Conservation (phyloP, 352 stramenopile genomes). For the Aphanomyces stellatus region DNA sequence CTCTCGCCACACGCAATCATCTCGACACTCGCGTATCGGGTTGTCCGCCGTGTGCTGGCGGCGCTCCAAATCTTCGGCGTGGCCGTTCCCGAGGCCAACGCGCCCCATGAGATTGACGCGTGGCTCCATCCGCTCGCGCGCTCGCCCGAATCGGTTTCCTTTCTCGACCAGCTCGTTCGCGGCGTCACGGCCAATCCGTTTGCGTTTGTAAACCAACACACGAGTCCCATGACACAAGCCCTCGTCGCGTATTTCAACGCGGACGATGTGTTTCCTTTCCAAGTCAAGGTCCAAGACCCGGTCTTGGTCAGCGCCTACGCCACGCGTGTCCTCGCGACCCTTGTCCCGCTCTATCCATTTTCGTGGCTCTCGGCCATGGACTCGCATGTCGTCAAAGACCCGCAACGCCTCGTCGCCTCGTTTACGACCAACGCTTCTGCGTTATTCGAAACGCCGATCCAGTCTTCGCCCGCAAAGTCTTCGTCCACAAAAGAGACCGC, state of each 20-base stretch:
- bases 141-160: conserved; percentile 16
- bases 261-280: not conserved
- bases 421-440: not conserved
- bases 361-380: not conserved
- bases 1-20: not conserved
- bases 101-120: conserved; percentile 15
- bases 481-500: too few species aligned
- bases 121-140: not conserved
- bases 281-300: not conserved
- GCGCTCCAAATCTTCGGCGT: conserved; percentile 14
- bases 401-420: not conserved
- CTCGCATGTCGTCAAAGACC: not conserved
- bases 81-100: not conserved
- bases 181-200: conserved; percentile 41
- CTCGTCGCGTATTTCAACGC: conserved; percentile 41
- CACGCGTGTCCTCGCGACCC: not conserved
- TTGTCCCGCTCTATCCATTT: not conserved
- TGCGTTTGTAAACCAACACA: conserved; percentile 30
- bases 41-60: conserved; percentile 3
- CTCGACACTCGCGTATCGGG: not conserved
- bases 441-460: not conserved
- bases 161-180: conserved; percentile 39
- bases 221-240: conserved; percentile 40
- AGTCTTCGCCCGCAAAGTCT: not conserved
- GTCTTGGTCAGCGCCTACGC: not conserved